These are phyloP conservation scores for Candida koratica DNA, from an alignment of 805 yeast genomes.

Conservation along the genomic window DNA sequence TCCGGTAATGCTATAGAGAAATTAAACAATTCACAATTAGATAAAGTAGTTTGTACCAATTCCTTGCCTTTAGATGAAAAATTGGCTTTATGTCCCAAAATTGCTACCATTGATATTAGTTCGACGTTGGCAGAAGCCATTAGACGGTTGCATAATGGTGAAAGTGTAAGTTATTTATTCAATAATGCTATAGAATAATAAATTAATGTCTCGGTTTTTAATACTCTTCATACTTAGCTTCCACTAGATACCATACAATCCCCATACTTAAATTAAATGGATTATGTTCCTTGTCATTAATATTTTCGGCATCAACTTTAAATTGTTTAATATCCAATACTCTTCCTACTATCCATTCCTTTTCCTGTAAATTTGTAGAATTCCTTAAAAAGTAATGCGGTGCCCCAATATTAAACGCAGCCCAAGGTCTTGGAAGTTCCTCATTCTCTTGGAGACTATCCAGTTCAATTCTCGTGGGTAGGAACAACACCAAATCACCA, in stretches of 20 bases:
- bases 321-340: slow-evolving; percentile 55
- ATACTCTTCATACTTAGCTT: slow-evolving; percentile 43
- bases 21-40: slow-evolving; percentile 62
- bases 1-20: slow-evolving; percentile 78
- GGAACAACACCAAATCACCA: slow-evolving; percentile 78
- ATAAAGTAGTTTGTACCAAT: slow-evolving; percentile 83
- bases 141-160: slow-evolving; percentile 94
- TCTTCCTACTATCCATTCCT: slow-evolving; percentile 83
- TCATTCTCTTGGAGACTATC: background rate
- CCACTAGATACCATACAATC: slow-evolving; percentile 58
- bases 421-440: slow-evolving; percentile 67
- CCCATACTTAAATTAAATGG: slow-evolving; percentile 67
- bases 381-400: slow-evolving; percentile 71
- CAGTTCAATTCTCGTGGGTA: slow-evolving; percentile 61
- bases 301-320: slow-evolving; percentile 45
- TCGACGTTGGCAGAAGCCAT: slow-evolving; percentile 91
- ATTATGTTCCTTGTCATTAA: slow-evolving; percentile 37
- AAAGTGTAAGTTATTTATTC: slow-evolving; percentile 73
- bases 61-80: slow-evolving; percentile 80
- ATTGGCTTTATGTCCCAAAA: slow-evolving; percentile 55
- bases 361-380: slow-evolving; percentile 22
- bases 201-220: background rate
- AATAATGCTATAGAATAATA: slow-evolving; percentile 51
- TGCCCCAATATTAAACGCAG: slow-evolving; percentile 86
- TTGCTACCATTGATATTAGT: slow-evolving; percentile 80